Evolutionary conservation across 1,284 basidiomycete species (phyloP), one percentile per base, ranked within the genome.

Genomic region (Austroboletus sp.): DNA sequence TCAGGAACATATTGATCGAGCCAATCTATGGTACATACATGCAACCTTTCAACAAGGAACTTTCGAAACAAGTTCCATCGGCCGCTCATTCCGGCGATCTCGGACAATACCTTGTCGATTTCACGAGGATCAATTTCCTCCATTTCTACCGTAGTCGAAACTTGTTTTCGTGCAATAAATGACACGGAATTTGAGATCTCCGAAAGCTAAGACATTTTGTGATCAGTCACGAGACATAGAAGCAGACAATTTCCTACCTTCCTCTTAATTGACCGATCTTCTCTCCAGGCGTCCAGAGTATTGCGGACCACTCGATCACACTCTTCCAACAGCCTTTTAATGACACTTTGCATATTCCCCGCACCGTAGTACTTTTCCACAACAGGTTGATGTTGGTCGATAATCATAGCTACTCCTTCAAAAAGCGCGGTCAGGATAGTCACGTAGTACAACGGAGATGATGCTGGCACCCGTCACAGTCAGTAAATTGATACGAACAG

Each of bases 351-450:
- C 93, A 96, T 96, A 60, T 86, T 85, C 1, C 89, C 86, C 4
- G 66, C 58, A 0, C 93, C 96, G 58, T 98, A 98, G 66, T 98
- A 96, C 66, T 95, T 95, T 64, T 98, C 94, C 0, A 99, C 95
- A 1, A 98, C 82, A 1, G 93, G 89, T 59, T 96, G 93, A 63
- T 99, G 96, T 61, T 97, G 93, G 58, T 95, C 93, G 33, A 98
- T 85, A 51, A 99, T 92, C 70, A 90, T 81, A 1, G 95, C 96
- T 35, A 98, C 85, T 45, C 87, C 88, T 68, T 99, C 96, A 55
- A 98, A 94, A 0, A 99, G 75, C 1, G 86, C 83, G 0, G 93
- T 97, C 42, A 97, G 69, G 4, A 82, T 76, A 3, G 88, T 82
- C 51, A 94, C 81, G 63, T 91, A 95, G 67, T 93, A 94, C 17